Base-by-base conservation (phyloP, 1,284 basidiomycete genomes). In the Puccinia triticina region DNA sequence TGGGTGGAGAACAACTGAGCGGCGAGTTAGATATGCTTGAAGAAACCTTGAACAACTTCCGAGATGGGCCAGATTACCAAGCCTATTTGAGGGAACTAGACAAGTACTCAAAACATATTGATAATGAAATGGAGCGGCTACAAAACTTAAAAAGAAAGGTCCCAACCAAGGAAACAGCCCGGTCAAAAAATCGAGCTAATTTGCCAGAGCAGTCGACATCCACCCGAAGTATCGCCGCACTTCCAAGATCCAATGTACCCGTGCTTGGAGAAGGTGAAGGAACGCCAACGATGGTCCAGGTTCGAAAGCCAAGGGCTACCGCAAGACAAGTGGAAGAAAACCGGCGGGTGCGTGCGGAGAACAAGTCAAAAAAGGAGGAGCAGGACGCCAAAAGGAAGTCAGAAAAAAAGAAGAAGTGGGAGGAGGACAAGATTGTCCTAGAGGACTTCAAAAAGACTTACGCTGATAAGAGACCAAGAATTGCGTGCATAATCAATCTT, bases 401-500 rank as follows among this genome's bases (percentile, higher is more conserved):
- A 46, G 57, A 18, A 59, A 59, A n/a, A n/a, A 59, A 29, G 29
- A 59, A n/a, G n/a, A 59, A 59, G 57, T 59, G 57, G 57, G 57
- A 59, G 57, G 57, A 2, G 5, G 57, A 29, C 57, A 59, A 59
- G n/a, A 10, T n/a, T n/a, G n/a, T n/a, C n/a, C n/a, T n/a, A n/a
- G n/a, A n/a, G n/a, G n/a, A n/a, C n/a, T n/a, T n/a, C n/a, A n/a
- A n/a, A n/a, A n/a, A n/a, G n/a, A n/a, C n/a, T n/a, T n/a, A n/a
- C n/a, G n/a, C n/a, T n/a, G n/a, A n/a, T n/a, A n/a, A n/a, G n/a
- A n/a, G n/a, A n/a, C n/a, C n/a, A n/a, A n/a, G n/a, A n/a, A n/a
- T n/a, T n/a, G n/a, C n/a, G n/a, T n/a, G n/a, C n/a, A n/a, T n/a
- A n/a, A n/a, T n/a, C n/a, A n/a, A n/a, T n/a, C n/a, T n/a, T n/a